phyloP scores from a whole-genome alignment of 1,284 basidiomycete species.

The Neonothopanus nambi region DNA sequence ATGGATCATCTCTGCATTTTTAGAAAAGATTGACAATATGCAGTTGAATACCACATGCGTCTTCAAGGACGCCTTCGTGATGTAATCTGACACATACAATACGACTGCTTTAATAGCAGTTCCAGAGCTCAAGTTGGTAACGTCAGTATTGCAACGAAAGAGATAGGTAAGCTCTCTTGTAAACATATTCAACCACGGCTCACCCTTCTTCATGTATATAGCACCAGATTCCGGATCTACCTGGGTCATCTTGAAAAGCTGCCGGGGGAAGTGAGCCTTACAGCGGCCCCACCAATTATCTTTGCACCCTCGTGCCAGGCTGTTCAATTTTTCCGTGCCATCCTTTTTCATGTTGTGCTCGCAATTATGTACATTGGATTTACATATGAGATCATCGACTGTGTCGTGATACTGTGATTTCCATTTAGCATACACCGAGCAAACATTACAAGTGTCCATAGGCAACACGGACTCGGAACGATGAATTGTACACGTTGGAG shows the following conservation, averaged over 20 bases:
- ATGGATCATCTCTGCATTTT: conserved; percentile 21
- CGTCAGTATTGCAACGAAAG: too few relatives aligned
- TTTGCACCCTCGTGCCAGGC: conserved; percentile 4
- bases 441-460: not conserved
- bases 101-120: conserved; percentile 37
- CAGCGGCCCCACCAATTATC: conserved; percentile 25
- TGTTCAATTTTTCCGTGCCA: conserved; percentile 9
- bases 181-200: too few relatives aligned
- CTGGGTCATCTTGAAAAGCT: conserved; percentile 14
- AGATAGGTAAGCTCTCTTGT: too few relatives aligned
- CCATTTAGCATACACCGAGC: not conserved
- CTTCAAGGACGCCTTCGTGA: conserved; percentile 37
- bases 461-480: too few relatives aligned
- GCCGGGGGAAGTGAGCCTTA: conserved; percentile 29
- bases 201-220: too few relatives aligned
- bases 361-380: too few relatives aligned
- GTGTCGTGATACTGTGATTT: not conserved
- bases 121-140: conserved; percentile 34
- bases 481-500: conserved; percentile 1
- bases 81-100: conserved; percentile 40
- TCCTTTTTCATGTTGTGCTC: conserved; percentile 2
- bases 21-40: conserved; percentile 28
- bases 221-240: conserved; percentile 28
- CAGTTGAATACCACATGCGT: conserved; percentile 33
- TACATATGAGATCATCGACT: not conserved